Conservation (phyloP, 768 basidiomycete genomes). For the Coprinopsis strossmayeri region DNA sequence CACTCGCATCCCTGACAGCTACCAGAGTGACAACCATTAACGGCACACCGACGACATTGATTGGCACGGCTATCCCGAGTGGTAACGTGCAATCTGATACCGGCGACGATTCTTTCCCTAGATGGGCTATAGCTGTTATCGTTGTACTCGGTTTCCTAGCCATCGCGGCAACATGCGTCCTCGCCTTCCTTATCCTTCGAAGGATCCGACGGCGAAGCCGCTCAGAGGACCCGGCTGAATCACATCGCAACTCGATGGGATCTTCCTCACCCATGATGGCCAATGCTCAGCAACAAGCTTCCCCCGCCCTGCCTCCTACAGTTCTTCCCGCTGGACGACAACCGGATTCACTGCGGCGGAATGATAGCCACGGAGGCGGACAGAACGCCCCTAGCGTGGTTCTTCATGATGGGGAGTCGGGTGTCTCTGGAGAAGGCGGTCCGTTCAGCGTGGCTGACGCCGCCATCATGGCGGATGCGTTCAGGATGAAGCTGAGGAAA, state of each 20-base stretch:
- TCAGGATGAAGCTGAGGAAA: slow-evolving; percentile 81
- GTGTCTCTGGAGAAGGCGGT: slow-evolving; percentile 61
- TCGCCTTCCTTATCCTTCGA: slow-evolving; percentile 69
- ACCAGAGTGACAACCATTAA: slow-evolving; percentile 36
- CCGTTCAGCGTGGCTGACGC: slow-evolving; percentile 83
- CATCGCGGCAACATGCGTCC: slow-evolving; percentile 59
- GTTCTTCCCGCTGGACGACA: slow-evolving; percentile 18
- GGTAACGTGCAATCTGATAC: slow-evolving; percentile 41
- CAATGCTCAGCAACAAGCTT: slow-evolving; percentile 38
- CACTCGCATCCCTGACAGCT: slow-evolving; percentile 30
- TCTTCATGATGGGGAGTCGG: slow-evolving; percentile 70
- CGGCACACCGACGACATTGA: slow-evolving; percentile 29
- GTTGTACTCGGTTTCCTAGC: slow-evolving; percentile 82
- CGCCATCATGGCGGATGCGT: slow-evolving; percentile 90
- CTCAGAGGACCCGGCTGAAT: slow-evolving; percentile 32
- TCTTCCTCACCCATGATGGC: slow-evolving; percentile 82
- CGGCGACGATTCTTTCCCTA: slow-evolving; percentile 51
- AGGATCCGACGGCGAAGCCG: slow-evolving; percentile 49
- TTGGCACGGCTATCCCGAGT: slow-evolving; percentile 14
- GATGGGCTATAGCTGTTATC: slow-evolving; percentile 90
- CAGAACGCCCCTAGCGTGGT: slow-evolving; percentile 35
- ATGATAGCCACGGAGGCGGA: slow-evolving; percentile 19
- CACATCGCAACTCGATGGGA: slow-evolving; percentile 70
- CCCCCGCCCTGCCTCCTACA: slow-evolving; percentile 38
- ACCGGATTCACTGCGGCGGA: slow-evolving; percentile 18